Evolutionary conservation across 2,329 filamentous ascomycete genomes (phyloP).

Genomic region (Raffaelea arxii): DNA sequence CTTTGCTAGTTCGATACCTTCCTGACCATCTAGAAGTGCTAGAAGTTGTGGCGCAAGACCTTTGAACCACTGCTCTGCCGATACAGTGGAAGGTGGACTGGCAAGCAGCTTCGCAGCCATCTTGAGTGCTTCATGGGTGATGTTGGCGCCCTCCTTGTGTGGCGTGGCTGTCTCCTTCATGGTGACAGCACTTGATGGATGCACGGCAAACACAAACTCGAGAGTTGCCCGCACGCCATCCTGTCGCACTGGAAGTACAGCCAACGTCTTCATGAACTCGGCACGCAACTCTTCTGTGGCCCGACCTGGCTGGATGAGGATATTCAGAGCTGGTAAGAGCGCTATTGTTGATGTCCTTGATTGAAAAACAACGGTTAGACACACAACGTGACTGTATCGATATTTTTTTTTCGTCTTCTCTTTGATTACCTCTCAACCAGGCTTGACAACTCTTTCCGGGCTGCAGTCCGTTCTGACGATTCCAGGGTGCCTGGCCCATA

Average conservation of each 20-base stretch:
- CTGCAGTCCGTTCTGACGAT: constrained; percentile 16
- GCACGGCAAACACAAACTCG: constrained; percentile 62
- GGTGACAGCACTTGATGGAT: constrained; percentile 40
- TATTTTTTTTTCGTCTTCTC: not conserved
- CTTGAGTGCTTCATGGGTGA: constrained; percentile 58
- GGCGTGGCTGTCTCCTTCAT: constrained; percentile 29
- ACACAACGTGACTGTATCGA: too few relatives aligned
- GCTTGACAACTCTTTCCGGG: constrained; percentile 32
- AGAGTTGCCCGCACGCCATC: constrained; percentile 58
- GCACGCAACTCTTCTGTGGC: constrained; percentile 51
- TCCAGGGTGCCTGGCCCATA: constrained; percentile 32
- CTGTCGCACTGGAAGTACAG: constrained; percentile 48
- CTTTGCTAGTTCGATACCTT: constrained; percentile 47
- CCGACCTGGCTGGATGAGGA: constrained; percentile 50
- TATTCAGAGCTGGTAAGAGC: constrained; percentile 52
- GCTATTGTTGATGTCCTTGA: constrained; percentile 24
- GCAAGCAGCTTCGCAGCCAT: constrained; percentile 54
- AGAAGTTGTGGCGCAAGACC: constrained; percentile 53
- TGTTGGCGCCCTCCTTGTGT: constrained; percentile 49
- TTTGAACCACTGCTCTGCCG: constrained; percentile 48
- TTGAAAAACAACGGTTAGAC: constrained; percentile 7
- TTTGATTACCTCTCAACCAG: constrained; percentile 40
- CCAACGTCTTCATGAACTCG: constrained; percentile 46
- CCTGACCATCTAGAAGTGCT: constrained; percentile 48
- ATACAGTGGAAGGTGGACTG: constrained; percentile 44